Evolutionary conservation across 73 alveolate species (phyloP).

Genomic region (Urostyla sp.): DNA sequence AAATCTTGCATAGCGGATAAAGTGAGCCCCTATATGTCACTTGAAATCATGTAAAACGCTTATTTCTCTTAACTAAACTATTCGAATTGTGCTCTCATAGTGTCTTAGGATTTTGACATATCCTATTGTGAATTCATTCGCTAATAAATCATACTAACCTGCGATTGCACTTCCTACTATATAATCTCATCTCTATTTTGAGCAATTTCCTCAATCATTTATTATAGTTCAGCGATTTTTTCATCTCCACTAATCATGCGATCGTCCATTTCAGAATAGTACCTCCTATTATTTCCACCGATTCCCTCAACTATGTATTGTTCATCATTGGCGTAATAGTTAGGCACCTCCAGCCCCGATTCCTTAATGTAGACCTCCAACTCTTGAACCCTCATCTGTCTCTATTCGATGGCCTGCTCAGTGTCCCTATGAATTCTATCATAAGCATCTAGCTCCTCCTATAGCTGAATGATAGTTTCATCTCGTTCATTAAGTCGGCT

Average conservation of each 20-base stretch:
- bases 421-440: slow-evolving; percentile 91
- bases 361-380: slow-evolving; percentile 70
- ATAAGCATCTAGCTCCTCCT: slow-evolving; percentile 95
- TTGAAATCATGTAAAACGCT: slow-evolving; percentile 39
- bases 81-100: slow-evolving; percentile 11
- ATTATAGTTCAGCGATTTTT: slow-evolving; percentile 15
- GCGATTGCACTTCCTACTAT: slow-evolving; percentile 58
- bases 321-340: slow-evolving; percentile 15
- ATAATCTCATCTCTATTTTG: slow-evolving; percentile 56
- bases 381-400: slow-evolving; percentile 68
- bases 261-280: not conserved
- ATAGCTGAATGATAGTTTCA: slow-evolving; percentile 95
- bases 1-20: slow-evolving; percentile 12
- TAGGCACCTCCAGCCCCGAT: slow-evolving; percentile 17
- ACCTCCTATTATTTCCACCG: not conserved
- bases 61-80: slow-evolving; percentile 18
- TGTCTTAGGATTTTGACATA: not conserved
- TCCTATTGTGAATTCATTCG: not conserved
- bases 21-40: slow-evolving; percentile 31
- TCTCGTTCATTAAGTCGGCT: slow-evolving; percentile 98
- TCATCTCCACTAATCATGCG: slow-evolving; percentile 13
- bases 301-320: not conserved
- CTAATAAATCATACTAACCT: not conserved
- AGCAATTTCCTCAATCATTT: not conserved
- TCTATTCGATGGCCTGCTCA: slow-evolving; percentile 69